Conservation (phyloP, 2,329 filamentous ascomycete genomes). For the Aureobasidium sp. region DNA sequence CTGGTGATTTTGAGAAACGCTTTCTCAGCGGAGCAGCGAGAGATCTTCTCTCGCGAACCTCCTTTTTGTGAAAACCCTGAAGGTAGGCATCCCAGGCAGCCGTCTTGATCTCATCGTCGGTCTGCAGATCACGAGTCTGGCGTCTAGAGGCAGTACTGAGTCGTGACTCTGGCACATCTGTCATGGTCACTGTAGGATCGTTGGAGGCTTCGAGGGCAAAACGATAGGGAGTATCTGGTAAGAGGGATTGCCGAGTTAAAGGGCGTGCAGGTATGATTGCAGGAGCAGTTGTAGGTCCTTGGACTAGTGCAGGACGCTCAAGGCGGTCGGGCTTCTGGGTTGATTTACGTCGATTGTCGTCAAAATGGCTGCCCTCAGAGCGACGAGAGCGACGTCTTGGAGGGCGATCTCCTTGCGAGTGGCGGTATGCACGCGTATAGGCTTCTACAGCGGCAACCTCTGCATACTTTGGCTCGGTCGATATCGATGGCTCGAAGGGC, state of each 20-base stretch:
- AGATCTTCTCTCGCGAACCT: conserved; percentile 37
- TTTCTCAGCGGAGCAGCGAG: conserved; percentile 41
- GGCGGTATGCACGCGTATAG: conserved; percentile 46
- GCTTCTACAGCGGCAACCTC: conserved; percentile 57
- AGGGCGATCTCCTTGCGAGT: neutral
- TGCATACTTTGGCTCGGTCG: conserved; percentile 45
- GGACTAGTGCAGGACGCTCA: neutral
- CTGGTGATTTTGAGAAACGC: conserved; percentile 29
- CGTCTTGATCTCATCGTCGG: conserved; percentile 23
- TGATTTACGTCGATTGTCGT: conserved; percentile 19
- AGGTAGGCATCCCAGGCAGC: conserved; percentile 35
- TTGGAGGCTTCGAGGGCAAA: conserved; percentile 3
- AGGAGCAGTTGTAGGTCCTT: neutral
- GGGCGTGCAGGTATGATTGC: neutral
- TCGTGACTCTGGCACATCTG: neutral
- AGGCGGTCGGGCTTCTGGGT: neutral
- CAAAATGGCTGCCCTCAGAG: conserved; percentile 30
- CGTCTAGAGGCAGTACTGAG: conserved; percentile 5
- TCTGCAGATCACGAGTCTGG: conserved; percentile 22
- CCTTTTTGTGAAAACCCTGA: conserved; percentile 35
- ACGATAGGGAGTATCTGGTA: conserved; percentile 3
- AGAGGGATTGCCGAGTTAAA: neutral
- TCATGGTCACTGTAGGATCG: neutral
- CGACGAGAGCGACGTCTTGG: conserved; percentile 18
- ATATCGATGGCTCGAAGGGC: conserved; percentile 40